A percentile compares a stretch with the other conserved stretches of the same genome.
These are phyloP conservation scores for Tetradesmus lagerheimii DNA, from an alignment of 139 green algal species.

Conservation along the genomic window DNA sequence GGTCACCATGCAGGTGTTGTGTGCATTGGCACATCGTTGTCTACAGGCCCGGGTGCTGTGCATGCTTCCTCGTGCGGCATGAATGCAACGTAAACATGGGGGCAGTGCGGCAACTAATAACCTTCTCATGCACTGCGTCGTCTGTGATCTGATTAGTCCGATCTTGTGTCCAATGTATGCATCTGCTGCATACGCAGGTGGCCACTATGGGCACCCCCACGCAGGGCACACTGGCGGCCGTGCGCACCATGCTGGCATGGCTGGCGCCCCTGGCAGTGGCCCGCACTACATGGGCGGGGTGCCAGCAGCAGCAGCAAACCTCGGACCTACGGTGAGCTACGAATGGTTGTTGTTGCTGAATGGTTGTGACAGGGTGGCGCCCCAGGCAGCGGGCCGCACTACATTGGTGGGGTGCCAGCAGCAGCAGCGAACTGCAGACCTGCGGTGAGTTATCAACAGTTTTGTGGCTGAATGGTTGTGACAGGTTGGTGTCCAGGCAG, in stretches of 20 bases:
- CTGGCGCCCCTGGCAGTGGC: not conserved
- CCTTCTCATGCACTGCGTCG: no score
- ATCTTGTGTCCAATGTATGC: not conserved
- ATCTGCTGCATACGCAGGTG: not conserved
- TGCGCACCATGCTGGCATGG: not conserved
- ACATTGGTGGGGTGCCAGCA: not conserved
- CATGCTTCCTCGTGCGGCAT: no score
- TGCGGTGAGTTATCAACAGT: not conserved
- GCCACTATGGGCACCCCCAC: constrained; percentile 2
- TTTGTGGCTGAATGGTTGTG: no score
- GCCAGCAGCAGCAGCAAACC: not conserved
- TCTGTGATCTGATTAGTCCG: no score
- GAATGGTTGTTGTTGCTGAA: no score
- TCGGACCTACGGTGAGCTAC: not conserved
- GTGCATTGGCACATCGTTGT: not conserved
- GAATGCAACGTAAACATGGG: no score
- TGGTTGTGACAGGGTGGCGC: no score
- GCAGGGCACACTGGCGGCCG: not conserved
- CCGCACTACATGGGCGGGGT: not conserved
- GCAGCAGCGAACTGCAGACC: not conserved
- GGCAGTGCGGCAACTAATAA: no score
- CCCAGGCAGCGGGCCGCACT: not conserved
- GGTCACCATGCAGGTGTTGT: no score
- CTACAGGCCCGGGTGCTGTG: no score
- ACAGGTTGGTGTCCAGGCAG: not conserved